Base-by-base conservation (phyloP, 129 eudicot genomes). In the Centella asiatica region DNA sequence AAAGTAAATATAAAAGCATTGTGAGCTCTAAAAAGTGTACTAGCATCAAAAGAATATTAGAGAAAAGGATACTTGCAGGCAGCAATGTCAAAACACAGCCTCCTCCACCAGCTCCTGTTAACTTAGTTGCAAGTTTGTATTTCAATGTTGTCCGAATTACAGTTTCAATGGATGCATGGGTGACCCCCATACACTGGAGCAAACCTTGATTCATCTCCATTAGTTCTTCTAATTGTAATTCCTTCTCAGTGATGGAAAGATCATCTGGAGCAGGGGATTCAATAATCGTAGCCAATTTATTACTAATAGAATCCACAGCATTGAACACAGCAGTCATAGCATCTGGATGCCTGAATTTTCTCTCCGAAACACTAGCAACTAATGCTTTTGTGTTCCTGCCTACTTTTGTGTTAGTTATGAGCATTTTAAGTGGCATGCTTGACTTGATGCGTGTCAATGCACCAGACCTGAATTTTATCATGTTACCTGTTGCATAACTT, bases 31-130 rank as follows among this genome's bases (percentile, higher is more conserved):
- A 66, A 55, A 39, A 29, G 61, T 10, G 14, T 40, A 56, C 40
- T 56, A n/a, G 44, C 23, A 28, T 31, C 2, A 24, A 31, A 28
- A 1, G 28, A 36, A 44, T 32, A 58, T 18, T 33, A 22, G 5
- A 19, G 53, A 33, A 58, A 81, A 64, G 96, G 96, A 92, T 92
- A 92, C 96, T 53, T 52, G 86, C 66, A n/a, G 96, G 99, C 44
- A 93, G 62, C 19, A 93, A 78, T 60, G 99, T 93, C 68, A 93
- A 68, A 71, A 93, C 99, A 50, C 96, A 93, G 73, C 99, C 99
- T 58, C 99, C 99, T 19, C 99, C 99, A 59, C 99, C 99, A 54
- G 99, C 99, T 74, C 99, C 99, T 15, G 99, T 93, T 66, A 93
- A 70, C 61, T 93, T 93, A 66, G 99, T 71, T 42, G 87, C 60